These are phyloP conservation scores for Chrysoporthe puriensis DNA, from an alignment of 2,329 filamentous ascomycete species.

Conservation along the genomic window DNA sequence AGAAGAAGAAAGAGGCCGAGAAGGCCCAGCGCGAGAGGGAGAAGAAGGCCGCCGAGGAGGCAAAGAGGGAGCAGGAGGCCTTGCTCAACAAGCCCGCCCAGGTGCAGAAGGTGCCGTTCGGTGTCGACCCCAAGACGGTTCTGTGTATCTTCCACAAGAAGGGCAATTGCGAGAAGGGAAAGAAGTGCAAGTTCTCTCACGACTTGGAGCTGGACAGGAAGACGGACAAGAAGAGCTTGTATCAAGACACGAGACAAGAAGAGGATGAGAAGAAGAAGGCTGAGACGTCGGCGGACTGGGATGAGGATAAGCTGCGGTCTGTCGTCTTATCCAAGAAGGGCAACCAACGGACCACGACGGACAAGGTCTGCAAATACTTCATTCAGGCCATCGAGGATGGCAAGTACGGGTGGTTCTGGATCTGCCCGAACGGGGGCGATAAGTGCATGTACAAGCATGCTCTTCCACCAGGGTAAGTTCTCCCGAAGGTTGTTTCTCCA, in stretches of 20 bases:
- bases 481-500: neutral
- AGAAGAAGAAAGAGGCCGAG: constrained; percentile 77
- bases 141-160: constrained; percentile 97
- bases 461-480: constrained; percentile 84
- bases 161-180: constrained; percentile 94
- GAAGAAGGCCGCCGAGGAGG: constrained; percentile 87
- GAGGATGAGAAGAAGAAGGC: constrained; percentile 81
- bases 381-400: constrained; percentile 96
- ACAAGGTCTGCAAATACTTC: constrained; percentile 99
- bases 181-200: constrained; percentile 97
- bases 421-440: constrained; percentile 93
- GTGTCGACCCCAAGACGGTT: constrained; percentile 96
- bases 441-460: constrained; percentile 99
- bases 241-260: constrained; percentile 77
- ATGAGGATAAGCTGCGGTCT: constrained; percentile 90
- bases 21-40: constrained; percentile 75
- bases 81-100: constrained; percentile 91
- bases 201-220: constrained; percentile 89
- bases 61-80: constrained; percentile 77
- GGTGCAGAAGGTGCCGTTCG: constrained; percentile 96
- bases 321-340: constrained; percentile 97
- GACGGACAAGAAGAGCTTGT: constrained; percentile 88
- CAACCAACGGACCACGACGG: constrained; percentile 91
- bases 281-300: constrained; percentile 96
- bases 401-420: constrained; percentile 99